Base-by-base conservation (phyloP, 345 rosid genomes). In the Heritiera littoralis region DNA sequence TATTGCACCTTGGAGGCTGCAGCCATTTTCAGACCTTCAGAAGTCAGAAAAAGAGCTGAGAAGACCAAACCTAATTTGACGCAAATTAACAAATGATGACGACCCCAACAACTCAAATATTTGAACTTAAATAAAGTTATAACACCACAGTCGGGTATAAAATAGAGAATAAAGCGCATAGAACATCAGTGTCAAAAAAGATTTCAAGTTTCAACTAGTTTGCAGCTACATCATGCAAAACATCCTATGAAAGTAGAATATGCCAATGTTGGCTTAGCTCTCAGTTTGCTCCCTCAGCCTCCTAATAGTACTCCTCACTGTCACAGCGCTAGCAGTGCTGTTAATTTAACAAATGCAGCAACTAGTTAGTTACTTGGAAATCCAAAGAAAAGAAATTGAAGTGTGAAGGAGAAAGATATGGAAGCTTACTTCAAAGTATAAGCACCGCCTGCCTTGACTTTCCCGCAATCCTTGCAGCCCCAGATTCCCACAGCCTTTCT, bases 391-490 rank as follows among this genome's bases (percentile, higher is more conserved):
- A 32, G 52, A n/a, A 18, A 9, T 58, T 35, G 7, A 9, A 49
- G 18, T 61, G 17, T 0, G 10, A 69, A 58, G 58, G 10, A n/a
- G 15, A 28, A 2, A 7, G 49, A 41, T 11, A 23, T 32, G 38
- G 17, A 69, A 56, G 15, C 77, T 86, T 84, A 94, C 97, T 95
- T 95, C 91, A 95, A 80, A 23, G 98, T 95, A 87, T 95, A 95
- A 32, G 98, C 98, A 56, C 98, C 98, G 41, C 98, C 98, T 0
- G 98, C 98, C 84, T 92, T 95, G 67, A 95, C 94, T 86, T 94
- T 93, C 45, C 99, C 98, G 32, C 98, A 95, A 65, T 94, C 98
- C 83, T 94, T 95, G 94, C 99, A 95, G 13, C 95, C 92, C 99
- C 99, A 95, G 8, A 95, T 91, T 15, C 99, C 99, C 5, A 93